Percentiles rank a stretch among this genome's conserved stretches.
These are phyloP conservation scores for Ananas comosus DNA, from an alignment of 176 grass and related monocot genomes.

Conservation along the genomic window DNA sequence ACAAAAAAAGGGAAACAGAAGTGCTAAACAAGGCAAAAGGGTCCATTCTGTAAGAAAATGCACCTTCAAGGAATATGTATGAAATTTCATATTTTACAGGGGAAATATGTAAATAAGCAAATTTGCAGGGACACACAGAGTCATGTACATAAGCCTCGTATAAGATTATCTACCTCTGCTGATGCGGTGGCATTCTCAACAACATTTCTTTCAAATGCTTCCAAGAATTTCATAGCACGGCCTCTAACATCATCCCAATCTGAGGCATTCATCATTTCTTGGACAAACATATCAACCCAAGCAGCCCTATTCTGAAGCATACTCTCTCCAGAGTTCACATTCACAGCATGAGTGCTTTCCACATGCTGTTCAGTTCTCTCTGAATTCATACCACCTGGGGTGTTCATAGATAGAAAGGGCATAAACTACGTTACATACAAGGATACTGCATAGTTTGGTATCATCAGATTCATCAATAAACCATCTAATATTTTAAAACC, in stretches of 20 bases:
- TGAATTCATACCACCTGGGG: slow-evolving; percentile 6
- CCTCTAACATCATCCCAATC: slow-evolving; percentile 16
- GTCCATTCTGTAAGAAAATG: no score
- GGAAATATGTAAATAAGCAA: no score
- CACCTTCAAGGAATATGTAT: no score
- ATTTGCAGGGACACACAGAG: no score
- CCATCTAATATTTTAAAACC: background rate
- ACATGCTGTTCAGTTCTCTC: slow-evolving; percentile 6
- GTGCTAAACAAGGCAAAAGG: no score
- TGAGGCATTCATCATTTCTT: slow-evolving; percentile 27
- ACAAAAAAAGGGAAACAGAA: no score
- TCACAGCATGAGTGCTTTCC: background rate
- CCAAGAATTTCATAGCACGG: slow-evolving; percentile 21
- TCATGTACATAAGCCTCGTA: no score
- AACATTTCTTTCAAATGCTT: slow-evolving; percentile 19
- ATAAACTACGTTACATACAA: background rate
- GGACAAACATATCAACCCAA: slow-evolving; percentile 25
- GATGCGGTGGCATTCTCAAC: background rate
- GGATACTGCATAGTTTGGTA: background rate
- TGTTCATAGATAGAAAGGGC: background rate
- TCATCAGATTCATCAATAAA: background rate
- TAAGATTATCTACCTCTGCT: slow-evolving; percentile 5
- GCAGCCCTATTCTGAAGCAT: background rate
- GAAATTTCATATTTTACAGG: no score
- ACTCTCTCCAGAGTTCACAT: background rate